Base-by-base conservation (phyloP, 2,329 filamentous ascomycete genomes). In the Colletotrichum echinochloae region DNA sequence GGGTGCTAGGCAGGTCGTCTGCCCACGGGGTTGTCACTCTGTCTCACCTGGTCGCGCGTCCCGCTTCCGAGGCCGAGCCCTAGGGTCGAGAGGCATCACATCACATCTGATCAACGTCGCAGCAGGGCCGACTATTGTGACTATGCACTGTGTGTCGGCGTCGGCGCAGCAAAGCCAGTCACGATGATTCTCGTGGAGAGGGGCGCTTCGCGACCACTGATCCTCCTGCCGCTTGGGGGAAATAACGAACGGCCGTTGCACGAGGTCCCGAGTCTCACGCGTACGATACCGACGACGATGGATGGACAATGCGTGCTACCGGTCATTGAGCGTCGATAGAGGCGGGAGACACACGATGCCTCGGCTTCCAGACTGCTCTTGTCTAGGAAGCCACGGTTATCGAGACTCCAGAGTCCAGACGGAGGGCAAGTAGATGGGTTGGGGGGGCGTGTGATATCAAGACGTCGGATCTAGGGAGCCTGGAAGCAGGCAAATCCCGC, bases 171-270 rank as follows among this genome's bases (percentile, higher is more conserved):
- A 14, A 28, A 26, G 55, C 11, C 4, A 57, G 55, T 28, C 33
- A 20, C 55, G 65, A n/a, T 26, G 23, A 5, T 49, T 26, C 56
- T 35, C 35, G 30, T 12, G 56, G 39, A 23, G 16, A 46, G 16
- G 18, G 37, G 39, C 35, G 30, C 6, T 70, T 67, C 51, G 62
- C 66, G 55, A 70, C 66, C 62, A 56, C 30, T 26, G 33, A 66
- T 68, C 54, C 30, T 54, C 39, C 39, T 44, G 39, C 18, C 61
- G 46, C 41, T 52, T 55, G 54, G 37, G 37, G 61, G 55, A 30
- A 44, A 60, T 20, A 33, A 33, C 30, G 52, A 41, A 7, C 18
- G 39, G 60, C 18, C 30, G 37, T 65, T 44, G 37, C 26, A 35
- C 35, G 18, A 60, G 48, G 26, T 39, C 30, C 26, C 49, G 49